A percentile compares a stretch with the other conserved stretches of the same genome.
Conservation (phyloP, 345 rosid species). For the Tarenaya hassleriana region DNA sequence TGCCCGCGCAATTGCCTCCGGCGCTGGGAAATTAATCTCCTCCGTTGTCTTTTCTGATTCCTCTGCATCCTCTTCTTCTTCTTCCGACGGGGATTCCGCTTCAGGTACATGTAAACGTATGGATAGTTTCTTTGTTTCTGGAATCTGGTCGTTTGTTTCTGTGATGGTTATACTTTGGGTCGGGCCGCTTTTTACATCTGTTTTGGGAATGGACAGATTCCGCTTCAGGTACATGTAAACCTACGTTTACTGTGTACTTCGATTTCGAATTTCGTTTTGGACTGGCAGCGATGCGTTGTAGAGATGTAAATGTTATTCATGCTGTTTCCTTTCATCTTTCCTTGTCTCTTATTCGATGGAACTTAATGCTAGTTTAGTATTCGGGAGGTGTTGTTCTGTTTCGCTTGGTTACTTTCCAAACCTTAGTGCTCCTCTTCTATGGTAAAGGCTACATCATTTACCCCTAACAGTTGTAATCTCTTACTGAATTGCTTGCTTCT, state of each 20-base stretch:
- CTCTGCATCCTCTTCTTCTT: slow-evolving; percentile 47
- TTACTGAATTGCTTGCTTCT: too few species aligned
- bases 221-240: too few species aligned
- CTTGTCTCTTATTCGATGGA: slow-evolving; percentile 2
- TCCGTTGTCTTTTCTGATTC: slow-evolving; percentile 62
- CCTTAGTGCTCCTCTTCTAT: neutral
- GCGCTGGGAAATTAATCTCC: slow-evolving; percentile 63
- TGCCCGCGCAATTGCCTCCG: slow-evolving; percentile 65
- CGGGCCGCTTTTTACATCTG: neutral
- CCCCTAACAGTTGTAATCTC: slow-evolving; percentile 6
- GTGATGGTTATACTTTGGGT: neutral
- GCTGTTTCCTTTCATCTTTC: slow-evolving; percentile 9
- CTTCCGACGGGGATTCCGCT: slow-evolving; percentile 35
- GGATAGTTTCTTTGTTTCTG: neutral
- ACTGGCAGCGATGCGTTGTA: neutral
- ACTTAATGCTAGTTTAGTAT: slow-evolving; percentile 8
- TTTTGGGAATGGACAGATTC: neutral
- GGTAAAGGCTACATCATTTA: neutral
- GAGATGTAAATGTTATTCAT: slow-evolving; percentile 14
- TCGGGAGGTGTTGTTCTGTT: slow-evolving; percentile 13
- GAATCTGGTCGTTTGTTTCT: too few species aligned
- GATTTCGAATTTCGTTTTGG: neutral
- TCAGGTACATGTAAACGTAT: slow-evolving; percentile 33
- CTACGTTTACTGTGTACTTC: neutral
- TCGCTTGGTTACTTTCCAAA: slow-evolving; percentile 7